These are phyloP conservation scores for Chaetoscypha palmicola DNA, from an alignment of 2,329 filamentous ascomycete genomes.

Conservation along the genomic window DNA sequence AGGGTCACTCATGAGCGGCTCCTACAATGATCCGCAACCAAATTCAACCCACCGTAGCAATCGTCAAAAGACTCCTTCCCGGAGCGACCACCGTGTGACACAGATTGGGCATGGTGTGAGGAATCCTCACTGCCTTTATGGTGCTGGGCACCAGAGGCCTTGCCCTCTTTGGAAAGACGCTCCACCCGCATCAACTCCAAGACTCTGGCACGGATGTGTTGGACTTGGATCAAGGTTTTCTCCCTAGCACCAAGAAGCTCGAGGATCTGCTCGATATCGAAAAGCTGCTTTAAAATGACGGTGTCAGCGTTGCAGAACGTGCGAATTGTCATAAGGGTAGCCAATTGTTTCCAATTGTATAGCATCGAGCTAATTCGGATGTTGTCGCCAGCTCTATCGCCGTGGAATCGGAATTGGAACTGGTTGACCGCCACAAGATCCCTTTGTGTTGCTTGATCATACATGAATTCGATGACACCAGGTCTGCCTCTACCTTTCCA, in stretches of 20 bases:
- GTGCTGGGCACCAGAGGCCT: not conserved
- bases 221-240: constrained; percentile 23
- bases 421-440: constrained; percentile 41
- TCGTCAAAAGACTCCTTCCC: too few species aligned
- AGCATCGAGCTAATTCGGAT: constrained; percentile 36
- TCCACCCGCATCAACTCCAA: constrained; percentile 22
- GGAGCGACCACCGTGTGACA: too few species aligned
- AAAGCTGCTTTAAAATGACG: constrained; percentile 41
- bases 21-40: constrained; percentile 2
- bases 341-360: constrained; percentile 41
- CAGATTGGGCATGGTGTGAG: too few species aligned
- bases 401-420: constrained; percentile 39
- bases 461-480: constrained; percentile 43
- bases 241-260: constrained; percentile 37
- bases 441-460: constrained; percentile 44
- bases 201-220: constrained; percentile 23
- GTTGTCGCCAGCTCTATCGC: constrained; percentile 34
- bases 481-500: constrained; percentile 41
- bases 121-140: not conserved
- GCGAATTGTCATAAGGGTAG: constrained; percentile 40
- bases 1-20: not conserved
- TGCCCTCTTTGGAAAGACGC: constrained; percentile 10
- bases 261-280: constrained; percentile 41
- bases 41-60: constrained; percentile 1
- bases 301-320: constrained; percentile 44